Evolutionary conservation across 306 rosid genomes (phyloP).

Genomic region (Vigna nakashimae): DNA sequence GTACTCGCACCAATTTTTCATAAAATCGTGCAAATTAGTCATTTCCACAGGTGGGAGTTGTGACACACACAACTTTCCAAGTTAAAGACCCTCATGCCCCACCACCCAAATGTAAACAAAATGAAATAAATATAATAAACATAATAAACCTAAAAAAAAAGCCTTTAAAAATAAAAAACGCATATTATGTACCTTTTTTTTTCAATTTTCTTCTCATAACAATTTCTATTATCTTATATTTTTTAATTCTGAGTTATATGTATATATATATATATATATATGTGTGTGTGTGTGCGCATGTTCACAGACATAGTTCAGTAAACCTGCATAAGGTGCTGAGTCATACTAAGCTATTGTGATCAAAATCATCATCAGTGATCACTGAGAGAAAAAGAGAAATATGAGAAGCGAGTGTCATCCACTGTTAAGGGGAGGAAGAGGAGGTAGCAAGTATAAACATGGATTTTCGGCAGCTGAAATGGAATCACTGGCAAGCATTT

Average conservation of each 20-base stretch:
- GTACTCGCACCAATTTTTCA: not conserved
- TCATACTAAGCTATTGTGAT: not conserved
- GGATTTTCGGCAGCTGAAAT: conserved; percentile 66
- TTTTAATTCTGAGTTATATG: too few species aligned
- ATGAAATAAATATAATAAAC: not conserved
- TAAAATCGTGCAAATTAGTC: not conserved
- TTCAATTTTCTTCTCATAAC: not conserved
- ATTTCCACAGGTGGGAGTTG: not conserved
- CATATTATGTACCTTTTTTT: not conserved
- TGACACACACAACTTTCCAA: not conserved
- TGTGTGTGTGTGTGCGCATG: not conserved
- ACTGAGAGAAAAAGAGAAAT: not conserved
- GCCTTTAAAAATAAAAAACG: not conserved
- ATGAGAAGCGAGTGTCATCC: conserved; percentile 64
- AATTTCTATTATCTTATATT: too few species aligned
- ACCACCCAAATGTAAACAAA: not conserved
- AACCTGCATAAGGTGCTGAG: not conserved
- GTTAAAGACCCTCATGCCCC: not conserved
- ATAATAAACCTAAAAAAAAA: not conserved
- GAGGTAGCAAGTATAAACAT: conserved; percentile 55
- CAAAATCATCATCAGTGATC: not conserved
- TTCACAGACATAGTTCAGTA: not conserved
- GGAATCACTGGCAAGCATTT: conserved; percentile 62
- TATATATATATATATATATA: not conserved
- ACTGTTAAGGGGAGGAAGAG: conserved; percentile 66